Base-by-base conservation (phyloP, 2,329 filamentous ascomycete genomes). In the Sarocladiaceae sp. region DNA sequence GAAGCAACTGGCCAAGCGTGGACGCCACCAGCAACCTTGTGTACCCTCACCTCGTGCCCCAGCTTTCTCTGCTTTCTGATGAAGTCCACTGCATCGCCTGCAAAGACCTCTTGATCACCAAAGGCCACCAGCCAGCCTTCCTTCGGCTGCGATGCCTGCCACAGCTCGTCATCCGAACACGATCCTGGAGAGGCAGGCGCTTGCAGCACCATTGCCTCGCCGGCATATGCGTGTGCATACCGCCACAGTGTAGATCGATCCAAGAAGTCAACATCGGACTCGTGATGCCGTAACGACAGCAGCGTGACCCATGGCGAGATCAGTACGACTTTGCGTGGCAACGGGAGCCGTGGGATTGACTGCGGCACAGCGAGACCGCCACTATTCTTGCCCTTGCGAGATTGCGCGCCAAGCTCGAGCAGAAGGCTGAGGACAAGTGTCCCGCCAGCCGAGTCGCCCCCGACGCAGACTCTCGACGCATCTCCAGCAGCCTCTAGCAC, bases 231-330 rank as follows among this genome's bases (percentile, higher is more conserved):
- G 12, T 75, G 71, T 1, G 86, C 90, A 62, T 92, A 94, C 8
- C 74, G 72, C 65, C 86, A 82, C 25, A 95, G 73, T 50, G 77
- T 84, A 15, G 77, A 68, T 17, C 77, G 75, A 60, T 90, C 82
- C 31, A 95, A 77, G 62, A 88, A 96, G 66, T 95, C 90, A 58
- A 86, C 88, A 3, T 71, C 64, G 1, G 87, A 93, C 58, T 87
- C 83, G 51, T 74, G 75, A 60, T 92, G 86, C 50, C 80, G 77
- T 6, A 73, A 69, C 0, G 87, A 90, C 35, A 89, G 74, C 36
- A 95, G 79, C 1, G 84, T 87, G 12, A 85, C 77, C 90, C 90
- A 95, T 0, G 90, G 90, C 10, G 87, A 92, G 54, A 96, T 88
- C 55, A 94, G 74, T 20, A 85, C 75, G 2, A 86, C 88, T 61